phyloP scores from a whole-genome alignment of 768 basidiomycete genomes.

The Auricularia sp. region DNA sequence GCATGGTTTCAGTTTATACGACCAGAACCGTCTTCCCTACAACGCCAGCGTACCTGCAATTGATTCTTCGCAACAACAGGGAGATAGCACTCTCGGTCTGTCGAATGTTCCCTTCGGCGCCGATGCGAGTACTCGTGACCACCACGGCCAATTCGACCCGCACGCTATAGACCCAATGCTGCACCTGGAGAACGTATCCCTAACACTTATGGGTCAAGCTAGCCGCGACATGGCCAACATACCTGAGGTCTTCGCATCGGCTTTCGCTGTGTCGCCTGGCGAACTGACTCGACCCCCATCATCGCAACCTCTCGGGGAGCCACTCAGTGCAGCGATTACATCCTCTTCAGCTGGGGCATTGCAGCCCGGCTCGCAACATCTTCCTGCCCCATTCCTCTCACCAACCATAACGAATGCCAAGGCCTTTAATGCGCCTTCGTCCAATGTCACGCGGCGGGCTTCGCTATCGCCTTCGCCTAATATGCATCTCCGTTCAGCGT shows the following conservation, averaged over 20 bases:
- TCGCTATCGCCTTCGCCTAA: background rate
- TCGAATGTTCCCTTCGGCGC: background rate
- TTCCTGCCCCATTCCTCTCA: background rate
- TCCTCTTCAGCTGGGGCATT: background rate
- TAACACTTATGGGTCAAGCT: background rate
- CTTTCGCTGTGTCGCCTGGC: background rate
- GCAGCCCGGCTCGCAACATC: background rate
- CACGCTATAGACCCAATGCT: background rate
- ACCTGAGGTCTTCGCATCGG: background rate
- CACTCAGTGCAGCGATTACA: background rate
- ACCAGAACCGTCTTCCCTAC: background rate
- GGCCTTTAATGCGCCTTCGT: background rate
- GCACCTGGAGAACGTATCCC: background rate
- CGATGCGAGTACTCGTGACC: background rate
- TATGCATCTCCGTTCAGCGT: background rate
- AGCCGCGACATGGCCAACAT: background rate
- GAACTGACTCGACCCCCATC: background rate
- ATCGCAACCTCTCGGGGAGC: background rate
- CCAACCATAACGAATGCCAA: background rate
- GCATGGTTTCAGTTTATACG: background rate
- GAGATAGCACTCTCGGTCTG: background rate
- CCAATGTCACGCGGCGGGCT: background rate
- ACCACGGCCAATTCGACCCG: background rate
- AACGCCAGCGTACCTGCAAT: background rate
- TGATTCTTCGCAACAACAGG: background rate